phyloP scores from a whole-genome alignment of 805 yeast species.

The Cyberlindnera nakhonratchasimensis region DNA sequence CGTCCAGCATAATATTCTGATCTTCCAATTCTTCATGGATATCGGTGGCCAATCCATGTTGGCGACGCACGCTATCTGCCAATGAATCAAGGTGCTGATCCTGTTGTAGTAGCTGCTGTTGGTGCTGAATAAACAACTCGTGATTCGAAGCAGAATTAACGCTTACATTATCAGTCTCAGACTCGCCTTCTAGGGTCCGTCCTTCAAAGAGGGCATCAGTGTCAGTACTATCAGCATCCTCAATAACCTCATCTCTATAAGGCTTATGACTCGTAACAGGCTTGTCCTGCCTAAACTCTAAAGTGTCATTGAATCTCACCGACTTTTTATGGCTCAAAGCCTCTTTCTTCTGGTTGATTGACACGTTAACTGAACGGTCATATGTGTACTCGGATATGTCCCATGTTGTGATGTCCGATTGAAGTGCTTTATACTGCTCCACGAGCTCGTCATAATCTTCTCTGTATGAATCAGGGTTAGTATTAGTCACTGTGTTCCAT shows the following conservation, averaged over 20 bases:
- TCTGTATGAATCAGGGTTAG: conserved; percentile 4
- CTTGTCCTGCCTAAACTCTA: conserved; percentile 17
- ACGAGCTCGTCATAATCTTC: conserved; percentile 28
- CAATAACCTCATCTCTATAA: conserved; percentile 20
- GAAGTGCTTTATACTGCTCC: conserved; percentile 17
- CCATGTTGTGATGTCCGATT: conserved; percentile 11
- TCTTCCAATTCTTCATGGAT: conserved; percentile 46
- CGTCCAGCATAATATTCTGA: conserved; percentile 47
- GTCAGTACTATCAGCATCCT: conserved; percentile 7
- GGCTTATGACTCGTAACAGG: conserved; percentile 15
- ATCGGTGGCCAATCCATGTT: conserved; percentile 42
- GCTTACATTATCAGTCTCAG: conserved; percentile 7
- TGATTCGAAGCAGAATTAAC: conserved; percentile 30
- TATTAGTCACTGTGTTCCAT: not conserved
- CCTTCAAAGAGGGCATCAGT: conserved; percentile 18
- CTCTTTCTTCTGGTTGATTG: conserved; percentile 7
- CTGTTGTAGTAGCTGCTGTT: conserved; percentile 45
- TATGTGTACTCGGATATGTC: conserved; percentile 22
- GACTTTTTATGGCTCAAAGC: conserved; percentile 23
- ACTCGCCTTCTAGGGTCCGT: conserved; percentile 9
- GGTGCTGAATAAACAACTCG: conserved; percentile 40
- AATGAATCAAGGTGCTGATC: conserved; percentile 41
- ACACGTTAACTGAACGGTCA: conserved; percentile 10
- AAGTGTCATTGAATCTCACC: conserved; percentile 28
- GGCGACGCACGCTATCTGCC: conserved; percentile 41